These are phyloP conservation scores for Globisporangium emineosum DNA, from an alignment of 352 stramenopile genomes.

Conservation along the genomic window DNA sequence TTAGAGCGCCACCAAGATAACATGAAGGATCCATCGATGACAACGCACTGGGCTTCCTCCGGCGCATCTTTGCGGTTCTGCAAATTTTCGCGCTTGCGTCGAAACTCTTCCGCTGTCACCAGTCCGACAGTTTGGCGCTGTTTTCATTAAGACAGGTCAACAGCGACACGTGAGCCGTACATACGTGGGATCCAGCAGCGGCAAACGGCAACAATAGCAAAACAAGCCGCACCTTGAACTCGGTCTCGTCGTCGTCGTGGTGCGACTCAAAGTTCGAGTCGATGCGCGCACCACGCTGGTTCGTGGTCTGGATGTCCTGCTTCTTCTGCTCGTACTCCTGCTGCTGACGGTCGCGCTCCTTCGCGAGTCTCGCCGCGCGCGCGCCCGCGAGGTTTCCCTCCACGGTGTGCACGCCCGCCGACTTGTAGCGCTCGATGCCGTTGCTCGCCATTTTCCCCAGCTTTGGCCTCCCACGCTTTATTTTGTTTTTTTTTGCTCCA, in stretches of 20 bases:
- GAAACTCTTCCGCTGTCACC: slow-evolving; percentile 94
- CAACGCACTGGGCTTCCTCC: slow-evolving; percentile 29
- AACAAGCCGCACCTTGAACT: slow-evolving; percentile 69
- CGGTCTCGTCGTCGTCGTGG: slow-evolving; percentile 72
- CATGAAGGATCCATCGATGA: not conserved
- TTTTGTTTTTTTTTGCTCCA: not conserved
- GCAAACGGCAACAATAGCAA: not conserved
- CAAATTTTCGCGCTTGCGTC: slow-evolving; percentile 81
- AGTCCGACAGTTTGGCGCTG: slow-evolving; percentile 88
- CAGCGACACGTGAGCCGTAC: not conserved
- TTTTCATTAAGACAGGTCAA: not conserved
- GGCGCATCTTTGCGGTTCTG: slow-evolving; percentile 38
- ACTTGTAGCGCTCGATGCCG: slow-evolving; percentile 71
- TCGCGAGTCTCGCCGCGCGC: slow-evolving; percentile 88
- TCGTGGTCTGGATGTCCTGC: slow-evolving; percentile 83
- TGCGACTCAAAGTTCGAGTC: slow-evolving; percentile 91
- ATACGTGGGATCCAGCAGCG: not conserved
- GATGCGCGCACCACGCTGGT: slow-evolving; percentile 82
- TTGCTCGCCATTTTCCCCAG: slow-evolving; percentile 37
- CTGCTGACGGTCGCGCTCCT: slow-evolving; percentile 92
- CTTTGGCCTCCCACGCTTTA: not conserved
- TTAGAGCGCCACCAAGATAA: not conserved
- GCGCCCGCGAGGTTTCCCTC: slow-evolving; percentile 94
- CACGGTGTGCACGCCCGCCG: slow-evolving; percentile 93
- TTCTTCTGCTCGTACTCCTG: slow-evolving; percentile 93